These are phyloP conservation scores for Jacaranda mimosifolia DNA, from an alignment of 257 asterid species.

Conservation along the genomic window DNA sequence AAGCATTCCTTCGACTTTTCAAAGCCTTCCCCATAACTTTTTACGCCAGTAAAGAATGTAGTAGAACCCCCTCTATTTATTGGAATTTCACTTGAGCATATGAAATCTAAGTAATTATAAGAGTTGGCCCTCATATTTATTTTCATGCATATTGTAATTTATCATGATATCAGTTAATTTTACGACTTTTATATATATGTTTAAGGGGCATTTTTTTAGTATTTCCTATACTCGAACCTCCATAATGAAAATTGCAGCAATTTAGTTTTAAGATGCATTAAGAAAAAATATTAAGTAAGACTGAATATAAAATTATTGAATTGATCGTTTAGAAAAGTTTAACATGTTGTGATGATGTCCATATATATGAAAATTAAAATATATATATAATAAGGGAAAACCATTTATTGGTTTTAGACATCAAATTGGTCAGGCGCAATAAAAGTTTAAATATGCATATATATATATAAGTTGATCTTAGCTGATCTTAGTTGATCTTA, in stretches of 20 bases:
- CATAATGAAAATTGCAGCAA: not conserved
- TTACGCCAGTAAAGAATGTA: not conserved
- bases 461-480: too few species aligned
- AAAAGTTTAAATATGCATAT: too few species aligned
- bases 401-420: too few species aligned
- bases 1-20: slow-evolving; percentile 45
- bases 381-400: too few species aligned
- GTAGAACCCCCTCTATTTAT: not conserved
- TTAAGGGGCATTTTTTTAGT: not conserved
- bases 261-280: not conserved
- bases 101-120: not conserved
- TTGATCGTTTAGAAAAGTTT: too few species aligned
- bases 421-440: too few species aligned
- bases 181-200: not conserved
- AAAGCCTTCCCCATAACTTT: slow-evolving; percentile 39
- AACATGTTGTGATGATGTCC: too few species aligned
- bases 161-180: too few species aligned
- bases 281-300: too few species aligned
- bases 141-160: not conserved
- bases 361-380: too few species aligned
- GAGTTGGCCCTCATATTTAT: not conserved
- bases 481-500: too few species aligned
- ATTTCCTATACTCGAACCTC: not conserved
- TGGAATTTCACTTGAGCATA: slow-evolving; percentile 22
- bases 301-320: too few species aligned